These are phyloP conservation scores for Globisporangium orthogonon DNA, from an alignment of 352 stramenopile genomes.

Conservation along the genomic window DNA sequence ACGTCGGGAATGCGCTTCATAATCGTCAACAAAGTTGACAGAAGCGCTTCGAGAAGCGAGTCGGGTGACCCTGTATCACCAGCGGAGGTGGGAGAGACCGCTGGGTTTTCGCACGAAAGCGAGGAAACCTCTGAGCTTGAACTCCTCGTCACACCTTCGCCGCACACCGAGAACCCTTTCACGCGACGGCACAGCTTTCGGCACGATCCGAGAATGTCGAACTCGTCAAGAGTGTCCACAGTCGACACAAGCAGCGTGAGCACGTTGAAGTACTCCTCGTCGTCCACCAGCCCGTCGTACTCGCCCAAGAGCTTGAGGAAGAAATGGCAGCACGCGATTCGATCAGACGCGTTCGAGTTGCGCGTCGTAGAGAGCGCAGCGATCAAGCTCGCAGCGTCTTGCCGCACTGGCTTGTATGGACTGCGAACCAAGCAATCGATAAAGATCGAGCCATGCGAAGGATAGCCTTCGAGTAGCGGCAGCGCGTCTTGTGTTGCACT, in stretches of 20 bases:
- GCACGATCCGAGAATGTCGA: constrained; percentile 39
- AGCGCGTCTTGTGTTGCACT: constrained; percentile 22
- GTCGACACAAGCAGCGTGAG: constrained; percentile 52
- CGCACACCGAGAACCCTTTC: constrained; percentile 26
- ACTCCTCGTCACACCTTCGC: neutral
- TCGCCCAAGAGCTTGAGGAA: constrained; percentile 46
- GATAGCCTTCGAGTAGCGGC: constrained; percentile 29
- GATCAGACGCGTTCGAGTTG: constrained; percentile 40
- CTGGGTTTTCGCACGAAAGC: neutral
- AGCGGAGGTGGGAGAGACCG: no score
- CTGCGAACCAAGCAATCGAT: constrained; percentile 40
- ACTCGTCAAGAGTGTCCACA: constrained; percentile 30
- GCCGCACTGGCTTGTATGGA: constrained; percentile 37
- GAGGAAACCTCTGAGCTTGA: neutral
- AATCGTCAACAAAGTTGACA: constrained; percentile 54
- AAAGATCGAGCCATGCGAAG: constrained; percentile 31
- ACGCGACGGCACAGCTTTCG: constrained; percentile 43
- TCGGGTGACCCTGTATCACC: constrained; percentile 14
- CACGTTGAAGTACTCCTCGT: constrained; percentile 62
- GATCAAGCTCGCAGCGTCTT: constrained; percentile 39
- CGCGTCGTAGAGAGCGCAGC: constrained; percentile 32
- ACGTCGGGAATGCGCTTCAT: constrained; percentile 50
- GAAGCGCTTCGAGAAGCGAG: constrained; percentile 39
- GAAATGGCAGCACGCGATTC: constrained; percentile 33
- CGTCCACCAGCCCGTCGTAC: constrained; percentile 28